Evolutionary conservation across 2,329 filamentous ascomycete species (phyloP).

Genomic region (Aspergillus sp.): DNA sequence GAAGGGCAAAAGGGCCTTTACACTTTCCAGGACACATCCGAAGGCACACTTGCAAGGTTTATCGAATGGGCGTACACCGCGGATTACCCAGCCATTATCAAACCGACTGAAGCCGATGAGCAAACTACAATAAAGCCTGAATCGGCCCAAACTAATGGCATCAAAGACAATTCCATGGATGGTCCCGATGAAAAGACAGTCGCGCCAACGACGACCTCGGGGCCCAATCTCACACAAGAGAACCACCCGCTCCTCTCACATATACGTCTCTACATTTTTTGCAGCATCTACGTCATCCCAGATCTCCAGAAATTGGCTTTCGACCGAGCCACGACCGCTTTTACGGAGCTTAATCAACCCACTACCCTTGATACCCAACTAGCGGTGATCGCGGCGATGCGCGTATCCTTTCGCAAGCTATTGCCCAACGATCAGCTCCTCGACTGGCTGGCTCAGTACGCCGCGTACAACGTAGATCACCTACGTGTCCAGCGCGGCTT

Average conservation of each 20-base stretch:
- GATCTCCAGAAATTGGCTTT: constrained; percentile 12
- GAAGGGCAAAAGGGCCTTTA: constrained; percentile 7
- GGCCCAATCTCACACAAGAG: neutral
- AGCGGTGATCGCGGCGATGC: neutral
- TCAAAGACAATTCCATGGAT: too few species aligned
- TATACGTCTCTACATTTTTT: constrained; percentile 15
- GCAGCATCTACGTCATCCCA: constrained; percentile 9
- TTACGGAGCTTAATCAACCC: neutral
- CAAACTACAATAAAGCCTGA: neutral
- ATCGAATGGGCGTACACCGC: constrained; percentile 13
- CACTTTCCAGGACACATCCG: constrained; percentile 7
- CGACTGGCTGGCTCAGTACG: constrained; percentile 12
- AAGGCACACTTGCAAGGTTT: constrained; percentile 9
- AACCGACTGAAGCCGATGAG: neutral
- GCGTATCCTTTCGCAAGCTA: neutral
- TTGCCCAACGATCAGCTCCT: neutral
- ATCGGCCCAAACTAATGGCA: neutral
- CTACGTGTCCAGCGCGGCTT: constrained; percentile 3
- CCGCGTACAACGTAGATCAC: neutral
- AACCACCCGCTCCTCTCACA: constrained; percentile 12
- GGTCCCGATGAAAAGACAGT: neutral
- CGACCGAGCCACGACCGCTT: constrained; percentile 3
- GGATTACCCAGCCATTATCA: constrained; percentile 7
- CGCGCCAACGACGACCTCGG: too few species aligned
- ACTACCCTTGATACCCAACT: neutral